Base-by-base conservation (phyloP, 176 grass and related monocot genomes). In the Areca catechu region DNA sequence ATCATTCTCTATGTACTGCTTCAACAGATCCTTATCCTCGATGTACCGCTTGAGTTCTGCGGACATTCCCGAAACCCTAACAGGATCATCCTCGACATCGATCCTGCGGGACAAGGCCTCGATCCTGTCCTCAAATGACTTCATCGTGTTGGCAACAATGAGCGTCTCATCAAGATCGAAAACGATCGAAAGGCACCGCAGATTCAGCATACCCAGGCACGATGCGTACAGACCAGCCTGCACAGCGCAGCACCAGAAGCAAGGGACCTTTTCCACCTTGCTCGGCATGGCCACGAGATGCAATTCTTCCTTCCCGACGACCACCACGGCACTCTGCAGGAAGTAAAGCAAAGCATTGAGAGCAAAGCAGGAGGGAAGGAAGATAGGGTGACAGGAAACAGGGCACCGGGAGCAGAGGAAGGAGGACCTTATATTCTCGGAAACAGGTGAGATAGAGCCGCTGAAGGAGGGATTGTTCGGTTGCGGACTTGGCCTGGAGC, bases 61-160 rank as follows among this genome's bases (percentile, higher is more conserved):
- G 56, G 94, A 78, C 94, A 98, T 98, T 56, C 79, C 84, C 2
- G 94, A 74, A 49, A 93, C 53, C 64, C 76, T 88, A n/a, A 65
- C 49, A 49, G 81, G 84, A 74, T 98, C 94, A 6, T 89, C 84
- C 61, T 92, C 94, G 1, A 30, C 55, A 24, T 89, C 94, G 51
- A 98, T 98, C 34, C 63, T 78, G 16, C 67, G 66, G 72, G 88
- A 92, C 20, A 98, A 81, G 4, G 63, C 63, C 5, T 89, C 84
- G 4, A 92, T 92, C 22, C 70, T 74, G n/a, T 76, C 71, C 62
- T 93, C 94, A 16, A 98, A 98, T 20, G 94, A 89, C 56, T 70
- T 92, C 88, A 92, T 92, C 15, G 94, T 98, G 71, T 98, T 98
- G 17, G 94, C 94, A n/a, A 98, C 88, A 22, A 98, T 92, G 47